Evolutionary conservation across 2,329 filamentous ascomycete genomes (phyloP), one percentile per base, ranked within the genome.

Genomic region (Neofusicoccum parvum): DNA sequence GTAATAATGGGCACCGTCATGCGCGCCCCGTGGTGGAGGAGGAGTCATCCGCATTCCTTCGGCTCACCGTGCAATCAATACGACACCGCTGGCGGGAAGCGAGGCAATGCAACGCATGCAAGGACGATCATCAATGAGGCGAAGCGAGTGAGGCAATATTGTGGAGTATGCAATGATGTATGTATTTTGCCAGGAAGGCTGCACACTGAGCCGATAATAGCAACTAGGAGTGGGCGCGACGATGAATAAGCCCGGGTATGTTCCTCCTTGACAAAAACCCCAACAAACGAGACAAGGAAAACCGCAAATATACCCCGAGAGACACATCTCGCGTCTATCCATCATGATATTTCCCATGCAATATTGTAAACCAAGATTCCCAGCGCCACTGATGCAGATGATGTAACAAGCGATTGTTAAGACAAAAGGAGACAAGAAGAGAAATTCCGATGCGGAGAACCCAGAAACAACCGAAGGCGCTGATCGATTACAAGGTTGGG

Each of bases 321-420:
- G 62, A 56, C 39, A 46, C 50, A 56, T 64, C 46, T 48, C 49
- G 50, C 62, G 62, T 64, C 62, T 56, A 65, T 48, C 62, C 41
- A 34, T 65, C 49, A 56, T 54, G 39, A 53, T 46, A 46, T 58
- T 37, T 20, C 41, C 56, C 39, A 64, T 64, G 53, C 50, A 65
- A 45, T 46, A 45, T 64, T 36, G 32, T 36, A 64, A 46, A 56
- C 23, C 39, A 15, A 53, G 23, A 54, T 43, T 37, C 59, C 62
- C 51, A 56, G 62, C 62, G 51, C 62, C 62, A 58, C 41, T 59
- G 62, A 65, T 65, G 62, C 62, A 65, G 39, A 56, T 56, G 50
- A 56, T 54, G 58, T 46, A 37, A 64, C 36, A 49, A 53, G 53
- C 53, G 62, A 51, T 64, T 53, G 49, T 54, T 46, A 64, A 64